Evolutionary conservation across 371 early-diverging fungal species (phyloP).

Genomic region (Mortierella sp.): DNA sequence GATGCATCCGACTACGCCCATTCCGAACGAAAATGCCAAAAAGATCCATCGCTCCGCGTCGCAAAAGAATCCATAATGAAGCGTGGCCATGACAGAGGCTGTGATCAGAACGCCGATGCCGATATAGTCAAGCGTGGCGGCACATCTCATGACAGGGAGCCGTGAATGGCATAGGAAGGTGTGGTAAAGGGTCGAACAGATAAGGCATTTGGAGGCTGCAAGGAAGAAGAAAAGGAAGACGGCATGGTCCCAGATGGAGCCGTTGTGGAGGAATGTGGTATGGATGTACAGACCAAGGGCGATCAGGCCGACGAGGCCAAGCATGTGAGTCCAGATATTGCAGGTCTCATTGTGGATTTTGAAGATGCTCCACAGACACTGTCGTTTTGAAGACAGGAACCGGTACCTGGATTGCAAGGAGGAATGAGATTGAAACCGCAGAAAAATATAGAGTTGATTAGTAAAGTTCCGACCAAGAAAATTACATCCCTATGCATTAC

Average conservation of each 20-base stretch:
- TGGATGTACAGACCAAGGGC: slow-evolving; percentile 66
- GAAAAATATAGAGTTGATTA: background rate
- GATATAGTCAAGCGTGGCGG: slow-evolving; percentile 77
- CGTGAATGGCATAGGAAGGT: slow-evolving; percentile 75
- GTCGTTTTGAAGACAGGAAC: slow-evolving; percentile 62
- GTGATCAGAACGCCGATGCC: slow-evolving; percentile 78
- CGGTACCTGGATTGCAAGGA: slow-evolving; percentile 69
- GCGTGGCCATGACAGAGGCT: slow-evolving; percentile 68
- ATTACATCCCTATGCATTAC: too few relatives aligned
- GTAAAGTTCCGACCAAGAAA: too few relatives aligned
- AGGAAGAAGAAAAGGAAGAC: slow-evolving; percentile 69
- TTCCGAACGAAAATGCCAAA: slow-evolving; percentile 66
- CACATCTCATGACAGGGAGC: slow-evolving; percentile 65
- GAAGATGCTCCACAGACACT: slow-evolving; percentile 72
- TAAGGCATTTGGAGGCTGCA: slow-evolving; percentile 73
- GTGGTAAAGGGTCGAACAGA: slow-evolving; percentile 77
- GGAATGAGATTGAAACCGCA: background rate
- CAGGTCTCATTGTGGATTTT: slow-evolving; percentile 77
- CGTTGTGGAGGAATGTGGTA: slow-evolving; percentile 63
- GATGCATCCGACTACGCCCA: slow-evolving; percentile 68
- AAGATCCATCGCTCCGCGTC: slow-evolving; percentile 59
- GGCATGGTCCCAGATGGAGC: slow-evolving; percentile 61
- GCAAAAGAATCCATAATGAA: slow-evolving; percentile 77
- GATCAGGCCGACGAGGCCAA: slow-evolving; percentile 70
- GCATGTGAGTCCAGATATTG: slow-evolving; percentile 78